phyloP scores from a whole-genome alignment of 805 yeast species.

The Yamadazyma sp. region DNA sequence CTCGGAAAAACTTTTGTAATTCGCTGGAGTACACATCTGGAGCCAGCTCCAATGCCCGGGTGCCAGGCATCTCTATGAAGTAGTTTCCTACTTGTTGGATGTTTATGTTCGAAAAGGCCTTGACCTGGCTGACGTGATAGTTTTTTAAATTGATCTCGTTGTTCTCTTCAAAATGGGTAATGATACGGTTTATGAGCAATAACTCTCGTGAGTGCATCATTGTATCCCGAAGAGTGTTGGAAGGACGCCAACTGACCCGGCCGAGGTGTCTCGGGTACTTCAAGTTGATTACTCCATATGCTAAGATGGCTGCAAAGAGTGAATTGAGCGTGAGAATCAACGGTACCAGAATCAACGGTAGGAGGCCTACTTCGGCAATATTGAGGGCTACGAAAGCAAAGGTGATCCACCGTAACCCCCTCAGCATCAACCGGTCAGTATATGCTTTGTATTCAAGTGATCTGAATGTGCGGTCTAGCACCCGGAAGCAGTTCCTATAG shows the following conservation, averaged over 20 bases:
- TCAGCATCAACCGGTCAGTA: neutral
- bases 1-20: conserved; percentile 21
- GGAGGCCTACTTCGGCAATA: neutral
- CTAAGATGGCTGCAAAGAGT: neutral
- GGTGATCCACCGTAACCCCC: neutral
- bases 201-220: conserved; percentile 32
- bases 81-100: conserved; percentile 22
- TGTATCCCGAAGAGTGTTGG: conserved; percentile 27
- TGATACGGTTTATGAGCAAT: conserved; percentile 29
- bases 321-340: conserved; percentile 1
- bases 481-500: conserved; percentile 26
- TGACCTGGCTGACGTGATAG: conserved; percentile 34
- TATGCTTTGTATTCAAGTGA: neutral
- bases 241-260: conserved; percentile 40
- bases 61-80: conserved; percentile 21
- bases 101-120: conserved; percentile 20
- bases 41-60: neutral
- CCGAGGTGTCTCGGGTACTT: conserved; percentile 18
- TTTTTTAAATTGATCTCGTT: conserved; percentile 41
- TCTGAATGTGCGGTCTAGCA: conserved; percentile 21
- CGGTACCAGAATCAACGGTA: conserved; percentile 1
- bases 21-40: too few species aligned
- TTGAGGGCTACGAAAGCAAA: conserved; percentile 2
- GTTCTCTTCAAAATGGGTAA: conserved; percentile 43
- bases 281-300: conserved; percentile 9